Conservation (phyloP, 2,329 filamentous ascomycete species). For the Polychaeton citri region DNA sequence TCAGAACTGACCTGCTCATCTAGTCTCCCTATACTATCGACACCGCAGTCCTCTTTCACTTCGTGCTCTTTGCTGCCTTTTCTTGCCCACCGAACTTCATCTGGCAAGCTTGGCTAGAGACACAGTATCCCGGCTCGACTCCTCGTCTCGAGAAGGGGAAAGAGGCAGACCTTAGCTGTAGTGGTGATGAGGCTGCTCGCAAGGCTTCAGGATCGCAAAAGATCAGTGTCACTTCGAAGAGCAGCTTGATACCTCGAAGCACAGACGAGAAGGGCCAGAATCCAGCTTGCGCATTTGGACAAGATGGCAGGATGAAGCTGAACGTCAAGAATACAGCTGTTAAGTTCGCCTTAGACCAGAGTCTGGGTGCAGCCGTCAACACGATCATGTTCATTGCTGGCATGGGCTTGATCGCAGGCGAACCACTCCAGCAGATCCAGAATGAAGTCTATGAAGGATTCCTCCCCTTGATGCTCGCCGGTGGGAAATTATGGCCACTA, state of each 20-base stretch:
- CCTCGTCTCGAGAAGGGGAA: conserved; percentile 14
- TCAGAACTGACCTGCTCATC: too few species aligned
- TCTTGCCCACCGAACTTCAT: conserved; percentile 71
- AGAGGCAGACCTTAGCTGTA: conserved; percentile 17
- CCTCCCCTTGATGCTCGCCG: conserved; percentile 48
- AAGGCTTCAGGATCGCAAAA: conserved; percentile 21
- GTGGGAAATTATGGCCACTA: conserved; percentile 59
- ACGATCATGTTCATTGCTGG: conserved; percentile 50
- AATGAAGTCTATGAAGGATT: conserved; percentile 13
- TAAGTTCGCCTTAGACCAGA: conserved; percentile 60
- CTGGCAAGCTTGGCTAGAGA: conserved; percentile 67
- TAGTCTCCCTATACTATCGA: conserved; percentile 5
- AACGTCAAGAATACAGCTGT: conserved; percentile 50
- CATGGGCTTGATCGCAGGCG: conserved; percentile 41
- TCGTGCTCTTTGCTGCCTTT: conserved; percentile 58
- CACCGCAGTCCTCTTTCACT: conserved; percentile 52
- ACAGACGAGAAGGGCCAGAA: conserved; percentile 3
- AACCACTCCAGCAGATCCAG: conserved; percentile 8
- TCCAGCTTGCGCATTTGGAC: background rate
- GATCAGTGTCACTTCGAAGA: conserved; percentile 3
- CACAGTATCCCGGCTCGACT: conserved; percentile 54
- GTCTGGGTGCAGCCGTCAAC: conserved; percentile 51
- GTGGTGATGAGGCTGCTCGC: conserved; percentile 10
- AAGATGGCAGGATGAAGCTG: conserved; percentile 19
- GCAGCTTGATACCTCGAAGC: conserved; percentile 1